Evolutionary conservation across 2,329 filamentous ascomycete species (phyloP), one percentile per base, ranked within the genome.

Genomic region (Chaetomiaceae sp.): DNA sequence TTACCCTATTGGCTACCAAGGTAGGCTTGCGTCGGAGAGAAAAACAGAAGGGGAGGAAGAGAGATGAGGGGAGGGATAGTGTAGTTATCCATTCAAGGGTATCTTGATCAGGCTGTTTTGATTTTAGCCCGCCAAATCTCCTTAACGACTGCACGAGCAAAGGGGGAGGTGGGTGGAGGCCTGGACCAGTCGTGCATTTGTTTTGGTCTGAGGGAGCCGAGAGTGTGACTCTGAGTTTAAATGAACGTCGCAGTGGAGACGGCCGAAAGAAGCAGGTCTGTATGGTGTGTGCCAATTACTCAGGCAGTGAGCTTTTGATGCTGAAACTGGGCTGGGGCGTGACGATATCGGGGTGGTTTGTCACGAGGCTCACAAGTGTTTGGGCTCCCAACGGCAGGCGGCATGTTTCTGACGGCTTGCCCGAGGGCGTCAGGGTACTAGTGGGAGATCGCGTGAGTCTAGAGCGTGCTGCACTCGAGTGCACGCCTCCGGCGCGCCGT

Each of bases 1-100:
- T 58, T 58, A 60, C 58, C 60, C 60, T 57, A 61, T 60, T 61
- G 57, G 60, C 58, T 59, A 55, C 58, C 59, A 40, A 33, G 10
- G 7, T n/a, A 17, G 37, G 33, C 45, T 38, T 53, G 10, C 45
- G 7, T 39, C 44, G 50, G 51, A 52, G 46, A 31, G 45, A 37
- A 48, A 45, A 19, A 7, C 3, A 14, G 31, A 46, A 52, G 41
- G 42, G 42, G 44, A 25, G 47, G 50, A 42, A 30, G 7, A 27
- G 44, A 30, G 7, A 27, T 25, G 12, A 37, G 16, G 16, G 16
- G 33, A 42, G 9, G 21, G 30, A 20, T 21, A 25, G 30, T 27
- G 6, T 27, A 27, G 10, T 27, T 27, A 10, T n/a, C n/a, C n/a
- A n/a, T n/a, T n/a, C n/a, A n/a, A n/a, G n/a, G n/a, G 37, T 56